These are phyloP conservation scores for Acephala macrosclerotiorum DNA, from an alignment of 2,329 filamentous ascomycete species.

Conservation along the genomic window DNA sequence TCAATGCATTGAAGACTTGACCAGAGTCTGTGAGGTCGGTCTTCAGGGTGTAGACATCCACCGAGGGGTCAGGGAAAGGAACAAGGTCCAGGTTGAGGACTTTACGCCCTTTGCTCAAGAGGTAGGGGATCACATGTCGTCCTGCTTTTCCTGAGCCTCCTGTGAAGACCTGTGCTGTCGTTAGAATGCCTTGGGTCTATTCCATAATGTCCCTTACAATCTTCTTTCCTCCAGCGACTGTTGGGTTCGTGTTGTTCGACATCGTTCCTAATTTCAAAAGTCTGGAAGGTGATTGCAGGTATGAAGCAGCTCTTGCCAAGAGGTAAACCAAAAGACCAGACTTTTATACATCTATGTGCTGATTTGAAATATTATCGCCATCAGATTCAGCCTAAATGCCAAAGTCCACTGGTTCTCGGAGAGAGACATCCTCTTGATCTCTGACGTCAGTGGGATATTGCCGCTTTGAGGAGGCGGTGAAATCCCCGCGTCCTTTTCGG, in stretches of 20 bases:
- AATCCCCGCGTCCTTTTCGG: too few species aligned
- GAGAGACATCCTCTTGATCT: too few species aligned
- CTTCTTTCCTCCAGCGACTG: constrained; percentile 26
- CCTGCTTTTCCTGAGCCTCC: constrained; percentile 48
- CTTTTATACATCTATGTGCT: too few species aligned
- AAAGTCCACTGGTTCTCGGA: too few species aligned
- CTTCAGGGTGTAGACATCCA: constrained; percentile 45
- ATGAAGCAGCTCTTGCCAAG: too few species aligned
- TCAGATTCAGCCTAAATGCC: too few species aligned
- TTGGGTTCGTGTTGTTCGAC: constrained; percentile 29
- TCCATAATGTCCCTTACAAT: constrained; percentile 18
- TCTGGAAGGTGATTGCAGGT: background rate
- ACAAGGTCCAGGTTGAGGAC: constrained; percentile 47
- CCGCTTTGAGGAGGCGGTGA: too few species aligned
- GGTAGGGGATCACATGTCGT: constrained; percentile 45
- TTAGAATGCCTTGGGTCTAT: background rate
- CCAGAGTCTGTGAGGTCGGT: constrained; percentile 47
- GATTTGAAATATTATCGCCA: too few species aligned
- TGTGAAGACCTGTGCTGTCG: constrained; percentile 42
- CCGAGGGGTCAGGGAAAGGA: constrained; percentile 40
- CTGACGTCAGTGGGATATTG: too few species aligned
- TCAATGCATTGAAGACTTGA: constrained; percentile 49
- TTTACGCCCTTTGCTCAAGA: constrained; percentile 45
- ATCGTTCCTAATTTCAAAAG: constrained; percentile 13
- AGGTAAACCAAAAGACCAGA: too few species aligned